Conservation (phyloP, 352 stramenopile genomes). For the Pythium sp. region DNA sequence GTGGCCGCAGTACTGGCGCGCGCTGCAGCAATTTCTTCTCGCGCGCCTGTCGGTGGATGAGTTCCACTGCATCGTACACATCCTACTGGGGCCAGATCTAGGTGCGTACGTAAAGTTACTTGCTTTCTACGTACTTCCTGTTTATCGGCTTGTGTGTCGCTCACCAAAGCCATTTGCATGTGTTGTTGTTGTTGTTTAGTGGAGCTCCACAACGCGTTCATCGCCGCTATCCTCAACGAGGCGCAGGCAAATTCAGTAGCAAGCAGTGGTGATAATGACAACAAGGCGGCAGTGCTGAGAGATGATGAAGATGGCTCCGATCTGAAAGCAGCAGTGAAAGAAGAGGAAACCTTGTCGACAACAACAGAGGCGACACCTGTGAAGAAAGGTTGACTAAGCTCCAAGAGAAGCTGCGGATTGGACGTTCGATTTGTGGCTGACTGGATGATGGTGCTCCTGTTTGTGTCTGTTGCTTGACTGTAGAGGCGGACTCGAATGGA, state of each 20-base stretch:
- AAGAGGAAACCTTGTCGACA: neutral
- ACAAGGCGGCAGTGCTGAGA: neutral
- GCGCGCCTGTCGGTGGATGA: slow-evolving; percentile 51
- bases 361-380: neutral
- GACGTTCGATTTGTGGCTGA: neutral
- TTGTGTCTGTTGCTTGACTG: neutral
- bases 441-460: neutral
- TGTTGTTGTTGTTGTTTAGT: slow-evolving; percentile 11
- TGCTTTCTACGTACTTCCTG: neutral
- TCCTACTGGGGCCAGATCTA: slow-evolving; percentile 45
- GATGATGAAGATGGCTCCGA: neutral
- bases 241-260: slow-evolving; percentile 6
- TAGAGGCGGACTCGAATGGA: neutral
- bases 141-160: neutral
- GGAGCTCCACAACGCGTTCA: slow-evolving; percentile 61
- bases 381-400: neutral
- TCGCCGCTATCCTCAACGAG: slow-evolving; percentile 51
- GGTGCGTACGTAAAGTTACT: slow-evolving; percentile 21
- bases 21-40: slow-evolving; percentile 55
- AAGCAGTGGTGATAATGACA: neutral
- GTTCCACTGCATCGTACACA: slow-evolving; percentile 46
- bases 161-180: too few species aligned
- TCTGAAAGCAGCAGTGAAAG: neutral
- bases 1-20: slow-evolving; percentile 60
- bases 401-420: neutral